A percentile compares a stretch with the other conserved stretches of the same genome.
Conservation (phyloP, 495 filamentous ascomycete genomes). For the Trichoderma virens region DNA sequence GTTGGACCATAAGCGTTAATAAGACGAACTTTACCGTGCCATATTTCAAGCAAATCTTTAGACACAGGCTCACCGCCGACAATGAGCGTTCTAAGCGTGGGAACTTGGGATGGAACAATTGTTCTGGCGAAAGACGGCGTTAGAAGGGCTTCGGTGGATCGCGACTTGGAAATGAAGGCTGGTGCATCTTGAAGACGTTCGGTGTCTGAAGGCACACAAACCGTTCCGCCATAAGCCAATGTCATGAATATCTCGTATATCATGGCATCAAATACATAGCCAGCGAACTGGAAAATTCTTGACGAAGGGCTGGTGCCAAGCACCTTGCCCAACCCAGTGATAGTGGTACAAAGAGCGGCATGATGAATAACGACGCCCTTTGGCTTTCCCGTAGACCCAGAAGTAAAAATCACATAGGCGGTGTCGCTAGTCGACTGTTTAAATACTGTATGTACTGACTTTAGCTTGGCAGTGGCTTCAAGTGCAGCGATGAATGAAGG, state of each 20-base stretch:
- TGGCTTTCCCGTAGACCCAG: constrained; percentile 48
- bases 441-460: constrained; percentile 13
- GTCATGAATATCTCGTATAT: constrained; percentile 44
- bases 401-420: constrained; percentile 46
- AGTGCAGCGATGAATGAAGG: background rate
- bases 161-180: constrained; percentile 26
- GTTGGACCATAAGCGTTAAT: constrained; percentile 50
- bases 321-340: constrained; percentile 28
- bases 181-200: constrained; percentile 36
- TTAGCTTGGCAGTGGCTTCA: constrained; percentile 13
- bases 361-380: constrained; percentile 36
- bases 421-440: constrained; percentile 28
- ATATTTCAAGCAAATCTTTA: background rate
- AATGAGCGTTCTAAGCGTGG: background rate
- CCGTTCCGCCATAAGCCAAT: constrained; percentile 47
- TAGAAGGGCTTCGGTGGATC: constrained; percentile 35
- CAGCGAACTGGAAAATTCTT: constrained; percentile 41
- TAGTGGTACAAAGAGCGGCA: constrained; percentile 22
- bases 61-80: background rate
- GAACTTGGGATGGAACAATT: background rate
- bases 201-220: constrained; percentile 52
- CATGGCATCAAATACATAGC: constrained; percentile 44
- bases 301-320: constrained; percentile 32
- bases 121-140: constrained; percentile 45
- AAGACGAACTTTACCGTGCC: constrained; percentile 11